Conservation (phyloP, 257 asterid species). For the Salvia rosmarinus region DNA sequence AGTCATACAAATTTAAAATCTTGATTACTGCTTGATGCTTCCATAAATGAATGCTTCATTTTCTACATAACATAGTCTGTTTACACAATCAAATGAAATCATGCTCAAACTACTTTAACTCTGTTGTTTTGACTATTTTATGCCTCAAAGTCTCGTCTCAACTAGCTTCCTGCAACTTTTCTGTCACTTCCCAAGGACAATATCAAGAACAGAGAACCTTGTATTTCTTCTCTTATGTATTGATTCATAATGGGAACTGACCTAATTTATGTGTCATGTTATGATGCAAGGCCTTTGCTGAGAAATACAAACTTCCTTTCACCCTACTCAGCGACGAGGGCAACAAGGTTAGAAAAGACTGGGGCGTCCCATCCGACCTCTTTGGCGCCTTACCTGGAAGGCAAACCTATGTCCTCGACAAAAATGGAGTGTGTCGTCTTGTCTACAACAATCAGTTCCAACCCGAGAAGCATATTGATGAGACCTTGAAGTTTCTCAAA, state of each 20-base stretch:
- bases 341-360: conserved; percentile 84
- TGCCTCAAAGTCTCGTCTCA: background rate
- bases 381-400: conserved; percentile 95
- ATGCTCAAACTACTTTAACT: background rate
- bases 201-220: background rate
- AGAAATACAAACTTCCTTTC: conserved; percentile 84
- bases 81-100: background rate
- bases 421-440: conserved; percentile 89
- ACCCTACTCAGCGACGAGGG: conserved; percentile 92
- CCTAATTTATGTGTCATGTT: background rate
- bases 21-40: background rate
- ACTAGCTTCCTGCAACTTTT: background rate
- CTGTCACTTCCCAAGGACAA: background rate
- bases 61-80: background rate
- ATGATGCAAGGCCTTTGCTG: conserved; percentile 78
- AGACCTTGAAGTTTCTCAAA: conserved; percentile 91
- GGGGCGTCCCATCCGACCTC: conserved; percentile 97
- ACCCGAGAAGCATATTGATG: conserved; percentile 96
- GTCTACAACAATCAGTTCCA: conserved; percentile 96
- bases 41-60: no score
- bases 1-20: background rate
- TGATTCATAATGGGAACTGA: conserved; percentile 13
- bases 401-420: conserved; percentile 96
- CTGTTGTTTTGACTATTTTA: conserved; percentile 1
- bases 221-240: background rate